Conservation (phyloP, 1,139 yeast genomes). For the Saccharomycopsis crataegensis region DNA sequence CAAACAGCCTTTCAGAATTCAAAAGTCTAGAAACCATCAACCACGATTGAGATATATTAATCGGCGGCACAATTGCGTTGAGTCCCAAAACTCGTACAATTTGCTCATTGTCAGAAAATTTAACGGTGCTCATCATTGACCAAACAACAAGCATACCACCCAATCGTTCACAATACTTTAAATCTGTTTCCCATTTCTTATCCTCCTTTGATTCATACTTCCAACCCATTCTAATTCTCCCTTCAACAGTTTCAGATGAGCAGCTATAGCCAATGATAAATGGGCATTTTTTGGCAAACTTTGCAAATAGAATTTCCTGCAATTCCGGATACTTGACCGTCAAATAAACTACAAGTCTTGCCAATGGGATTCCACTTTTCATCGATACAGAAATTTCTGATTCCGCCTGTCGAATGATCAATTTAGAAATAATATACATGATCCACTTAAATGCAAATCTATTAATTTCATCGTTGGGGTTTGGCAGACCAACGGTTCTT, state of each 20-base stretch:
- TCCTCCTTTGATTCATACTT: conserved; percentile 34
- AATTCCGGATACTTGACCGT: conserved; percentile 57
- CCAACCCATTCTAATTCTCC: conserved; percentile 85
- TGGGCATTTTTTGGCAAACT: conserved; percentile 90
- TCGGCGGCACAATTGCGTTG: conserved; percentile 32
- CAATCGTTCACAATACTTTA: conserved; percentile 73
- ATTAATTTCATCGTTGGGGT: conserved; percentile 21
- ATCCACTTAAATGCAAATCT: conserved; percentile 62
- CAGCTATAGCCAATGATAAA: conserved; percentile 75
- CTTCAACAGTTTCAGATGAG: conserved; percentile 71
- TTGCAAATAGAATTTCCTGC: conserved; percentile 59
- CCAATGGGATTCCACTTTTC: conserved; percentile 74
- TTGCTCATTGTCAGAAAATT: conserved; percentile 22
- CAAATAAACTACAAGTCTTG: conserved; percentile 51
- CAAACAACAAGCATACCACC: conserved; percentile 80
- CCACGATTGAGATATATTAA: conserved; percentile 2
- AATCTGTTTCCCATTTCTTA: conserved; percentile 70
- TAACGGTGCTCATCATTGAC: conserved; percentile 57
- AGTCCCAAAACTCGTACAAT: conserved; percentile 20
- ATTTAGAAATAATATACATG: conserved; percentile 71
- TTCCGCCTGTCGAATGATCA: conserved; percentile 85
- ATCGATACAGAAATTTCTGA: conserved; percentile 82
- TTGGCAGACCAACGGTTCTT: not conserved
- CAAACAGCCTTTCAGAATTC: conserved; percentile 42
- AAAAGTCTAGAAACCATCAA: conserved; percentile 39